A percentile compares a stretch with the other conserved stretches of the same genome.
Evolutionary conservation across 805 yeast species (phyloP).

Genomic region (Starmerella floris): DNA sequence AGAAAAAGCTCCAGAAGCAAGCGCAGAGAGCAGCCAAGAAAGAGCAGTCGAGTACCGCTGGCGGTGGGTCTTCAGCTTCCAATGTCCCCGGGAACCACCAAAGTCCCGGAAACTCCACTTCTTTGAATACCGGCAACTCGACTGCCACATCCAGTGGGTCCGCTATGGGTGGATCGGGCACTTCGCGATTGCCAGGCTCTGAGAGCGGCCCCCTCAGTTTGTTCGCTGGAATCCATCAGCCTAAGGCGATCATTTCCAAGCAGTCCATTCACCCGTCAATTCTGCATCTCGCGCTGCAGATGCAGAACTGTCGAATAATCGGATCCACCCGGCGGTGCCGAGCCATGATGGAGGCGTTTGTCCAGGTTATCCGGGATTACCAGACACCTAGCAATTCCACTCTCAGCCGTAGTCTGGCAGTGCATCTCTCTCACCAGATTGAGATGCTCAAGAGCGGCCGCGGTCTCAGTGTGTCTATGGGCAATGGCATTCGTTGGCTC

Average conservation of each 20-base stretch:
- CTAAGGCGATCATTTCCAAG: constrained; percentile 33
- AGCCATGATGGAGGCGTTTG: constrained; percentile 75
- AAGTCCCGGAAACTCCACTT: constrained; percentile 1
- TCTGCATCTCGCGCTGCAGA: constrained; percentile 60
- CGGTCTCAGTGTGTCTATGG: constrained; percentile 89
- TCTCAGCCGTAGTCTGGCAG: constrained; percentile 74
- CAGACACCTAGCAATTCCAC: constrained; percentile 75
- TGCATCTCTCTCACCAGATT: constrained; percentile 79
- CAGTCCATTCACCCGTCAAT: constrained; percentile 79
- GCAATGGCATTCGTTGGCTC: constrained; percentile 93
- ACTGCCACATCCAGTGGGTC: constrained; percentile 26
- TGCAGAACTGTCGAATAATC: constrained; percentile 71
- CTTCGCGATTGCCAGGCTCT: neutral
- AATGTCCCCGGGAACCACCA: constrained; percentile 19
- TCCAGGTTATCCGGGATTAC: constrained; percentile 65
- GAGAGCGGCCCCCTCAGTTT: constrained; percentile 26
- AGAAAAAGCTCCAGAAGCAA: constrained; percentile 80
- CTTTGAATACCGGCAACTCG: constrained; percentile 31
- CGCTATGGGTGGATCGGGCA: constrained; percentile 23
- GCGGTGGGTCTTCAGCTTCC: constrained; percentile 6
- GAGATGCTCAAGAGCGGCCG: constrained; percentile 83
- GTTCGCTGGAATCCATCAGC: constrained; percentile 30
- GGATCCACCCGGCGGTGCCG: constrained; percentile 80
- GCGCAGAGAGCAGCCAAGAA: constrained; percentile 85
- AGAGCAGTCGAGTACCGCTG: constrained; percentile 38